A percentile compares a stretch with the other conserved stretches of the same genome.
These are phyloP conservation scores for Angomonas ambiguus DNA, from an alignment of 208 protist genomes.

Conservation along the genomic window DNA sequence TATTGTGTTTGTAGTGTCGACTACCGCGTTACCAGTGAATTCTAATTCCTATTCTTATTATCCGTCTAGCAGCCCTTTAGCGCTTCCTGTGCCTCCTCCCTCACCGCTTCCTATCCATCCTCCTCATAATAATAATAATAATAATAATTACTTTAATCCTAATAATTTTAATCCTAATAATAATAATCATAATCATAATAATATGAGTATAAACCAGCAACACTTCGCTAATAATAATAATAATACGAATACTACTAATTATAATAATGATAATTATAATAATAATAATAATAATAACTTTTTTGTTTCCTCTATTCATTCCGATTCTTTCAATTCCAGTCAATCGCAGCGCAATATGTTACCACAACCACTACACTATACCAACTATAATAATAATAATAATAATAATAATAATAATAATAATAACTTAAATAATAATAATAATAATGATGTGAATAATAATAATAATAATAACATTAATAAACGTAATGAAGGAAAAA, in stretches of 20 bases:
- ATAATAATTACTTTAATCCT: constrained; percentile 4
- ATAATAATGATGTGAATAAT: constrained; percentile 3
- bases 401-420: neutral
- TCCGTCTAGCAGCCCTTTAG: neutral
- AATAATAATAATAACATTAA: neutral
- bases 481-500: constrained; percentile 18
- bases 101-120: neutral
- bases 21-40: no score
- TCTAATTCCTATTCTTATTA: neutral
- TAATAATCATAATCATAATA: neutral
- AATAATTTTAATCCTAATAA: neutral
- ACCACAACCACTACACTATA: neutral
- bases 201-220: neutral
- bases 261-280: neutral
- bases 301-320: neutral
- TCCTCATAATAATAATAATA: constrained; percentile 3
- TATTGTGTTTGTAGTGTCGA: neutral
- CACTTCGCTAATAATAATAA: neutral
- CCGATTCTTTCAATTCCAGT: no score
- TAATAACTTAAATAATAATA: constrained; percentile 4
- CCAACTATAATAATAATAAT: neutral
- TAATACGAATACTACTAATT: neutral
- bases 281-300: constrained; percentile 9
- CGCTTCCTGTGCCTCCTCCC: no score
- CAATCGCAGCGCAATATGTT: no score